Conservation (phyloP, 495 filamentous ascomycete genomes). For the Arthonia radiata region DNA sequence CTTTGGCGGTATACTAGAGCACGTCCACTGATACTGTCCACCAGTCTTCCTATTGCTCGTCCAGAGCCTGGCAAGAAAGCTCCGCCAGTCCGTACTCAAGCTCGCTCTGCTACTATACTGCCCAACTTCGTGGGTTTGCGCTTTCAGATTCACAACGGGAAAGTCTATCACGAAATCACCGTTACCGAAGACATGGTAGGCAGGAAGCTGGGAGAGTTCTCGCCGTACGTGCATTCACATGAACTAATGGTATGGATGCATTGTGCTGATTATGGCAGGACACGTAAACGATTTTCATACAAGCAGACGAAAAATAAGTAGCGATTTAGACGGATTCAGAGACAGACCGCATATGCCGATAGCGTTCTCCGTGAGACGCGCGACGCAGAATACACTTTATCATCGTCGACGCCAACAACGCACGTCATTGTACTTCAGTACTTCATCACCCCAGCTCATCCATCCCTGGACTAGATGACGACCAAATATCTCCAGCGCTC, state of each 20-base stretch:
- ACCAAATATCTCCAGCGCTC: slow-evolving; percentile 68
- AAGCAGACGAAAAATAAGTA: slow-evolving; percentile 60
- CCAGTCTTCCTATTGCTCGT: slow-evolving; percentile 33
- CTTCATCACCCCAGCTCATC: slow-evolving; percentile 79
- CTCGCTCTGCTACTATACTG: slow-evolving; percentile 76
- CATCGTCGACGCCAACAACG: slow-evolving; percentile 43
- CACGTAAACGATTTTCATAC: slow-evolving; percentile 64
- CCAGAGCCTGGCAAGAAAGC: slow-evolving; percentile 33
- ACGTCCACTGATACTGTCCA: slow-evolving; percentile 4
- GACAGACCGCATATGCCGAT: too few relatives aligned
- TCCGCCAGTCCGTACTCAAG: slow-evolving; percentile 65
- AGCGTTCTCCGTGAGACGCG: too few relatives aligned
- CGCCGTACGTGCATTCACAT: slow-evolving; percentile 34
- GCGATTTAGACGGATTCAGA: too few relatives aligned
- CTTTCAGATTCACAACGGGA: slow-evolving; percentile 91
- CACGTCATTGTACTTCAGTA: slow-evolving; percentile 47
- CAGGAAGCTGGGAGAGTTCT: slow-evolving; percentile 89
- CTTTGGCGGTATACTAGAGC: too few relatives aligned
- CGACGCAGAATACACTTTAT: too few relatives aligned
- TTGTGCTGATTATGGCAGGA: slow-evolving; percentile 24
- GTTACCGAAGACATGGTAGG: slow-evolving; percentile 98
- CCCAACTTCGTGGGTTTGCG: slow-evolving; percentile 85
- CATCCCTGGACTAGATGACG: slow-evolving; percentile 65
- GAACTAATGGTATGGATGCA: not conserved
- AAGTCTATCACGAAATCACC: slow-evolving; percentile 64